Conservation (phyloP, 305 asterid species). For the Solanum hybrid region DNA sequence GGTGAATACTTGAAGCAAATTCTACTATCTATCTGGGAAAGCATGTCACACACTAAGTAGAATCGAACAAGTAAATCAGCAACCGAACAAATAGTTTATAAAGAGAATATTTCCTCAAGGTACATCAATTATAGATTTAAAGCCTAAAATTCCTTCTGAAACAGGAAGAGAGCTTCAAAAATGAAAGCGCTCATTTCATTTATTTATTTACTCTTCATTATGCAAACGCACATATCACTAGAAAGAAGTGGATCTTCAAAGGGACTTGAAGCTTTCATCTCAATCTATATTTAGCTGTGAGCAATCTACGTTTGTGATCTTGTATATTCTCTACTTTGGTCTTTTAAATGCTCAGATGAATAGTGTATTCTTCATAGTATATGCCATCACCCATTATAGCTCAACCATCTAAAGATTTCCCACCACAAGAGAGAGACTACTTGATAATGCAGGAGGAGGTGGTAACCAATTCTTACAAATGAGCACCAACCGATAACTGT, state of each 20-base stretch:
- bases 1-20: not conserved
- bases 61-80: not conserved
- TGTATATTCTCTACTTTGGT: not conserved
- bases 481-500: not conserved
- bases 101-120: not conserved
- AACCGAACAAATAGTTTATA: not conserved
- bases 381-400: not conserved
- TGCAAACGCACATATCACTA: not conserved
- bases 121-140: not conserved
- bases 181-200: not conserved
- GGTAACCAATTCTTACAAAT: not conserved
- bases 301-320: not conserved
- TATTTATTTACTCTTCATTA: not conserved
- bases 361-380: not conserved
- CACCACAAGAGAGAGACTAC: not conserved
- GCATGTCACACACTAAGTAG: not conserved
- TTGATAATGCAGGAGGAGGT: not conserved
- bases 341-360: not conserved
- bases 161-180: not conserved
- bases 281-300: not conserved
- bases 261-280: not conserved
- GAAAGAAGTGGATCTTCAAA: not conserved
- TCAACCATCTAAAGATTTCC: not conserved
- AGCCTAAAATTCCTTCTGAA: not conserved
- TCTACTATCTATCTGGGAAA: not conserved